A percentile compares a stretch with the other conserved stretches of the same genome.
Evolutionary conservation across 2,329 filamentous ascomycete species (phyloP).

Genomic region (Colletotrichum australisinense): DNA sequence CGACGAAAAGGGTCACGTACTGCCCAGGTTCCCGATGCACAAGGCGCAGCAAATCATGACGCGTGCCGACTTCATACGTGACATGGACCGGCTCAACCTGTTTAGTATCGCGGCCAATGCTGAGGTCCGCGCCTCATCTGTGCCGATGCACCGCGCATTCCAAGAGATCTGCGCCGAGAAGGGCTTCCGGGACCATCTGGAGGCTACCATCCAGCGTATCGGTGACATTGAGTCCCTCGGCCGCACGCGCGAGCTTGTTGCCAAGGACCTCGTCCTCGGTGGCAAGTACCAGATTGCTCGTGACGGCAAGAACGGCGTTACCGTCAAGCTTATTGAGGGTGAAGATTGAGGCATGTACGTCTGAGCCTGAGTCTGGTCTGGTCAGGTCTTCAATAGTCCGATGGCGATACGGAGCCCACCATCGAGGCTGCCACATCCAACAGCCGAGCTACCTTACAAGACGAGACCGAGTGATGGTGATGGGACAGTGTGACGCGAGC

Average conservation of each 20-base stretch:
- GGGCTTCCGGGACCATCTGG: slow-evolving; percentile 64
- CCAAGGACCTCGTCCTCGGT: slow-evolving; percentile 91
- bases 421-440: no score
- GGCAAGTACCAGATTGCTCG: slow-evolving; percentile 79
- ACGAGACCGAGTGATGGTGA: background rate
- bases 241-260: slow-evolving; percentile 91
- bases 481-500: slow-evolving; percentile 2
- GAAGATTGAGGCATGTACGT: slow-evolving; percentile 43
- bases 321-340: slow-evolving; percentile 56
- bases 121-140: slow-evolving; percentile 90
- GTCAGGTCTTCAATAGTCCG: background rate
- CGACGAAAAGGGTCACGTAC: slow-evolving; percentile 28
- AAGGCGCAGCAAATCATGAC: slow-evolving; percentile 94
- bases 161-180: slow-evolving; percentile 79
- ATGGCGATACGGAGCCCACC: background rate
- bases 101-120: slow-evolving; percentile 93
- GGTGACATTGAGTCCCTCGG: slow-evolving; percentile 93
- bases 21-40: slow-evolving; percentile 69
- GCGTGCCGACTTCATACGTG: slow-evolving; percentile 90
- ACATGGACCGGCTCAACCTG: slow-evolving; percentile 92
- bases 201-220: slow-evolving; percentile 74
- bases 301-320: slow-evolving; percentile 51
- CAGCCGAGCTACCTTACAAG: no score
- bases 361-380: background rate
- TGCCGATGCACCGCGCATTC: slow-evolving; percentile 96